phyloP scores from a whole-genome alignment of 2,329 filamentous ascomycete genomes.

The Arthrinium puccinioides region DNA sequence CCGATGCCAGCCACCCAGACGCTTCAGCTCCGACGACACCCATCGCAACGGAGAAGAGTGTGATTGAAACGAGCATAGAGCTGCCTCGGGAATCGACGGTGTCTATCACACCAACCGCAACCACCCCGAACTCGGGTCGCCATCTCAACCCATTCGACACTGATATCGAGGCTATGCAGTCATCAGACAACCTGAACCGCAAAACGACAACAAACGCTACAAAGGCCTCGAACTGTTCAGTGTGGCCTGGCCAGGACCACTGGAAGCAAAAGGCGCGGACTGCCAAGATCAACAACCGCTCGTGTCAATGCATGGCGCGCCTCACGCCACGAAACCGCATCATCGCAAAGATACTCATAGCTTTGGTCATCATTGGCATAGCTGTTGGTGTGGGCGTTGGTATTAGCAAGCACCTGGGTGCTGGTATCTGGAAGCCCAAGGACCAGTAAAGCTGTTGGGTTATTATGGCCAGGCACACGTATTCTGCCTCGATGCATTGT shows the following conservation, averaged over 20 bases:
- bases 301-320: conserved; percentile 44
- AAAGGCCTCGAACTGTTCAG: conserved; percentile 40
- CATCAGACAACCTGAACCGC: conserved; percentile 27
- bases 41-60: conserved; percentile 9
- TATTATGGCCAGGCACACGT: no score
- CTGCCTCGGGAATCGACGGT: conserved; percentile 27
- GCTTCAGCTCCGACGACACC: conserved; percentile 7
- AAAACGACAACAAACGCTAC: conserved; percentile 24
- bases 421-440: conserved; percentile 46
- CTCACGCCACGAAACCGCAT: conserved; percentile 49
- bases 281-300: conserved; percentile 41
- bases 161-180: conserved; percentile 47
- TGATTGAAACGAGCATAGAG: conserved; percentile 18
- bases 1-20: conserved; percentile 14
- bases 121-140: conserved; percentile 35
- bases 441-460: no score
- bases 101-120: conserved; percentile 36
- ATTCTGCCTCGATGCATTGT: conserved; percentile 10
- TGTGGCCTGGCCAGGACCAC: conserved; percentile 54
- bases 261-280: conserved; percentile 54
- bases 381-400: conserved; percentile 52
- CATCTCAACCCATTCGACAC: conserved; percentile 47
- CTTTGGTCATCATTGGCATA: conserved; percentile 42
- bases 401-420: conserved; percentile 52
- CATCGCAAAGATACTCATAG: conserved; percentile 45